phyloP scores from a whole-genome alignment of 2,329 filamentous ascomycete species.

The Fusarium brevicatenulatum region DNA sequence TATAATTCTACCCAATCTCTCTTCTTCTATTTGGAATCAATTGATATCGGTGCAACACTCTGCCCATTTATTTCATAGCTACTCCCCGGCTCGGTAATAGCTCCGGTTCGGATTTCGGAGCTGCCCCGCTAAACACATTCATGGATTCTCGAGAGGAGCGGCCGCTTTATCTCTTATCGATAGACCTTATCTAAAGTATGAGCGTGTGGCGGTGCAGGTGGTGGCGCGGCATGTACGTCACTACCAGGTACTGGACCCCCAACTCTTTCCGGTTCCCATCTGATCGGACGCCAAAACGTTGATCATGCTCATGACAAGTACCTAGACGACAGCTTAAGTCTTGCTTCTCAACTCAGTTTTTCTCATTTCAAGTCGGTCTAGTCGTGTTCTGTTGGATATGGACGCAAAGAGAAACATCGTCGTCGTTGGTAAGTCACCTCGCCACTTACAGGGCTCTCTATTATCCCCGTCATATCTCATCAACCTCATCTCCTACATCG shows the following conservation, averaged over 20 bases:
- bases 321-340: background rate
- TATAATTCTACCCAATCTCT: background rate
- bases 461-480: background rate
- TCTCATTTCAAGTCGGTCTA: background rate
- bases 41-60: constrained; percentile 10
- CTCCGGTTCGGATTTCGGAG: constrained; percentile 6
- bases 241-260: background rate
- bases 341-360: background rate
- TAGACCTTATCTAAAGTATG: background rate
- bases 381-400: constrained; percentile 38
- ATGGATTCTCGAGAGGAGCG: background rate
- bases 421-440: constrained; percentile 56
- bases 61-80: constrained; percentile 5
- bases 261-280: constrained; percentile 1
- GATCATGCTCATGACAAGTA: constrained; percentile 15
- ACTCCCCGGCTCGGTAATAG: constrained; percentile 33
- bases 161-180: constrained; percentile 18
- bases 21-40: constrained; percentile 19
- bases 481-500: constrained; percentile 7
- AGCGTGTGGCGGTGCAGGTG: background rate
- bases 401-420: constrained; percentile 58
- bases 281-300: background rate
- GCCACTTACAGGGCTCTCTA: background rate
- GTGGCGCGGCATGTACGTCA: constrained; percentile 13
- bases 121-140: constrained; percentile 15